Percentiles rank a stretch among this genome's conserved stretches.
Evolutionary conservation across 2,329 filamentous ascomycete genomes (phyloP).

Genomic region (Sporothrix schenckii): DNA sequence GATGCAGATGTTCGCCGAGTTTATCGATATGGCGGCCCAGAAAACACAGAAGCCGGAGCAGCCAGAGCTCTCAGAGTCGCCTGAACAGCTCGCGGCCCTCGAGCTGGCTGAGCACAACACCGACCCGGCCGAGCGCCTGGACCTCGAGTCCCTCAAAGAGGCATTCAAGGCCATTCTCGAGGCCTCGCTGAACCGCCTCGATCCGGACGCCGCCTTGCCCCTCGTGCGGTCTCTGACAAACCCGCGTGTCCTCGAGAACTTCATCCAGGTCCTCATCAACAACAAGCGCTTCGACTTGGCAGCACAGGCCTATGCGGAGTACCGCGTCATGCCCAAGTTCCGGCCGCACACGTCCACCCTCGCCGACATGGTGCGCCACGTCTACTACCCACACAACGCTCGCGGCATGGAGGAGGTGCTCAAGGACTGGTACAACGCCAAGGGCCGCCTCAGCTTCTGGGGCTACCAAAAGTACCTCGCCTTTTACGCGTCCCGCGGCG

Average conservation of each 20-base stretch:
- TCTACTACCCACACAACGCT: constrained; percentile 45
- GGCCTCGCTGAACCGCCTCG: constrained; percentile 31
- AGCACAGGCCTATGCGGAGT: constrained; percentile 51
- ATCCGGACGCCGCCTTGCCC: constrained; percentile 39
- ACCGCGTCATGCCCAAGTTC: constrained; percentile 48
- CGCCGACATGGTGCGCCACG: constrained; percentile 49
- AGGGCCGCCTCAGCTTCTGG: constrained; percentile 48
- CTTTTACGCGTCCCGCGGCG: constrained; percentile 54
- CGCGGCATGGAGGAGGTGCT: constrained; percentile 52
- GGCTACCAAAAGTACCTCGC: constrained; percentile 55
- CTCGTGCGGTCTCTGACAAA: constrained; percentile 50
- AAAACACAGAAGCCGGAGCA: background rate
- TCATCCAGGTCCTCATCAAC: constrained; percentile 45
- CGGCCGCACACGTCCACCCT: constrained; percentile 48
- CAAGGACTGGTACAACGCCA: constrained; percentile 52
- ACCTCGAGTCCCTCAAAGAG: constrained; percentile 16
- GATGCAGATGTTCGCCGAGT: constrained; percentile 2
- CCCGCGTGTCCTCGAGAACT: constrained; percentile 49
- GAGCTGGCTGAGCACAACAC: background rate
- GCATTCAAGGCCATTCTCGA: constrained; percentile 30
- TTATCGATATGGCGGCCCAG: background rate
- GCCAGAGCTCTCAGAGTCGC: background rate
- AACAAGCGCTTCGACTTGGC: constrained; percentile 43
- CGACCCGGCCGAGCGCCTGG: background rate
- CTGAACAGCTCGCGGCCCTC: no score